These are phyloP conservation scores for Tulasnella sp. DNA, from an alignment of 768 basidiomycete species.

Conservation along the genomic window DNA sequence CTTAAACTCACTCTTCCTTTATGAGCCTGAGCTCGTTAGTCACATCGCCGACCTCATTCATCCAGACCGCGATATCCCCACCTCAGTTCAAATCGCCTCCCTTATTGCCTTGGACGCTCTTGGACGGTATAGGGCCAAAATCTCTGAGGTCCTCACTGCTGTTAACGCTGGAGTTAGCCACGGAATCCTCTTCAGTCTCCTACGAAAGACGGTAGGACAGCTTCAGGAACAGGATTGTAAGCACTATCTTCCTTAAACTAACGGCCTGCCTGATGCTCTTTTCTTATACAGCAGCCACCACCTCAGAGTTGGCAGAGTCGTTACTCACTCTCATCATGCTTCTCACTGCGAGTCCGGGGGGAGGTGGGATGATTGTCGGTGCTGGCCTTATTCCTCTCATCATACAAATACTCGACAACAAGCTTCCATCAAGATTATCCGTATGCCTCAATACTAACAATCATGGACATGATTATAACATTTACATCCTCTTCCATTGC, in stretches of 20 bases:
- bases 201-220: constrained; percentile 72
- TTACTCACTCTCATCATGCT: constrained; percentile 79
- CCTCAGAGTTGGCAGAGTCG: constrained; percentile 49
- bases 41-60: constrained; percentile 87
- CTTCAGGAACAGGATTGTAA: constrained; percentile 58
- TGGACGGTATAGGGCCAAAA: constrained; percentile 71
- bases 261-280: background rate
- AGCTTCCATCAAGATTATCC: constrained; percentile 54
- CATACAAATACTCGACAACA: constrained; percentile 81
- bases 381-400: constrained; percentile 86
- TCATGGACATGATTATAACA: background rate
- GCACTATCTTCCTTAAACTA: constrained; percentile 48
- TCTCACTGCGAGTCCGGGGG: constrained; percentile 74
- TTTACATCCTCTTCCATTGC: background rate
- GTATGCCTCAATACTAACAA: constrained; percentile 27
- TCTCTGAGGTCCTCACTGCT: constrained; percentile 79
- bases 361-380: constrained; percentile 89
- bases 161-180: constrained; percentile 95
- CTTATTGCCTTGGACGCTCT: constrained; percentile 87
- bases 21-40: constrained; percentile 85
- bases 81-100: constrained; percentile 72
- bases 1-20: constrained; percentile 76
- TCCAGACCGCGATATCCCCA: constrained; percentile 61
- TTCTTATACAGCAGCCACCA: constrained; percentile 25
- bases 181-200: constrained; percentile 82